Evolutionary conservation across 1,284 basidiomycete species (phyloP).

Genomic region (Sanguinoderma infundibulare): DNA sequence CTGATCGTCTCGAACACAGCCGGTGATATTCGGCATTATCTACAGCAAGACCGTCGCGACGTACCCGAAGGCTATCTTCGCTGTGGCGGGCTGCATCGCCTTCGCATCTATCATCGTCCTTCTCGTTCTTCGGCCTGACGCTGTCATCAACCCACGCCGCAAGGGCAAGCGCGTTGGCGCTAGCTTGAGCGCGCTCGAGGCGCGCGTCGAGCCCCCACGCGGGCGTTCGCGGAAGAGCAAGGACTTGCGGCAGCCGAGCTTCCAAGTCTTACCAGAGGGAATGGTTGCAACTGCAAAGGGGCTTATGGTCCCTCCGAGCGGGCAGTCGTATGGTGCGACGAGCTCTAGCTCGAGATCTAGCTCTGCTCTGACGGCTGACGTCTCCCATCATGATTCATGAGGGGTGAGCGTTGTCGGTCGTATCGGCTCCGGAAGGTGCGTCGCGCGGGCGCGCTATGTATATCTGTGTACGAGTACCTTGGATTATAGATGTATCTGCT

Average conservation of each 20-base stretch:
- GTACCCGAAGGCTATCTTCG: constrained; percentile 72
- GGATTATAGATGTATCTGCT: not conserved
- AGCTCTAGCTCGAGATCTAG: constrained; percentile 16
- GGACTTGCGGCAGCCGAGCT: constrained; percentile 33
- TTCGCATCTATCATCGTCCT: constrained; percentile 51
- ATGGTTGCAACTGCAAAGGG: not conserved
- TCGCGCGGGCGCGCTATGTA: not conserved
- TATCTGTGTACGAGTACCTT: not conserved
- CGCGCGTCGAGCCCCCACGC: constrained; percentile 35
- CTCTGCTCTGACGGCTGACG: not conserved
- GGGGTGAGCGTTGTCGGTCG: not conserved
- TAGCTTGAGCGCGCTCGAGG: constrained; percentile 10
- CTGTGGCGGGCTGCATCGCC: constrained; percentile 54
- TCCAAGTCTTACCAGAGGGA: too few species aligned
- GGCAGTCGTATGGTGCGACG: constrained; percentile 10
- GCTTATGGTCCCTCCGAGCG: constrained; percentile 2
- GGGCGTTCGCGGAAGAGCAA: constrained; percentile 42
- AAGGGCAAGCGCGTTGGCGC: constrained; percentile 12
- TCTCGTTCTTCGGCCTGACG: constrained; percentile 53
- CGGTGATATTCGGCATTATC: constrained; percentile 70
- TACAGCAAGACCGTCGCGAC: constrained; percentile 68
- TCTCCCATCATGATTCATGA: not conserved
- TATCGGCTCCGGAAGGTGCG: not conserved
- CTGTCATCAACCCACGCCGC: constrained; percentile 23
- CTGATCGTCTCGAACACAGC: constrained; percentile 41